Conservation (phyloP, 1,139 yeast genomes). For the Petasospora fabianii region DNA sequence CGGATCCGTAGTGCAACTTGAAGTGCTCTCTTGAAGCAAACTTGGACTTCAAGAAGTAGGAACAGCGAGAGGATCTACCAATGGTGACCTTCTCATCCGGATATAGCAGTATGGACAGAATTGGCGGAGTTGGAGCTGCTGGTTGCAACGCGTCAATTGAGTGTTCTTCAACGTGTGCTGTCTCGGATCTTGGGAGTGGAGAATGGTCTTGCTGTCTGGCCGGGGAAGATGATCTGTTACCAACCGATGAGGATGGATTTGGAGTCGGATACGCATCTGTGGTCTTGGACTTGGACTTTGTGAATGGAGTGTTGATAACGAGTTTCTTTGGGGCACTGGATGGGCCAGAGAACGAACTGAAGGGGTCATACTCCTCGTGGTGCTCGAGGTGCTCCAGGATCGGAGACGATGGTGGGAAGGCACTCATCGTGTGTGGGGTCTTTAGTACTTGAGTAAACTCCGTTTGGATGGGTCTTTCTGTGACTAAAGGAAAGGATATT, state of each 20-base stretch:
- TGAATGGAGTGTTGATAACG: conserved; percentile 24
- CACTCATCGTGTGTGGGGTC: conserved; percentile 14
- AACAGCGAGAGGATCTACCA: conserved; percentile 48
- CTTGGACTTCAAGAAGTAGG: conserved; percentile 51
- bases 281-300: conserved; percentile 7
- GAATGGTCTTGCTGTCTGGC: conserved; percentile 11
- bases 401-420: conserved; percentile 66
- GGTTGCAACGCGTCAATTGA: conserved; percentile 3
- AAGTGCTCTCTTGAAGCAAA: conserved; percentile 70
- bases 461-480: no score
- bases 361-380: conserved; percentile 27
- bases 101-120: conserved; percentile 19
- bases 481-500: not conserved
- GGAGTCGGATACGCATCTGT: conserved; percentile 37
- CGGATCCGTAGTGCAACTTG: conserved; percentile 31
- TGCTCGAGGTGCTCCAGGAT: conserved; percentile 31
- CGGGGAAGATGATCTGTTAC: conserved; percentile 31
- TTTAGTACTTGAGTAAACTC: no score
- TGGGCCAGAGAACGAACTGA: conserved; percentile 19
- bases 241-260: conserved; percentile 39
- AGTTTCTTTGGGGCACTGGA: conserved; percentile 16
- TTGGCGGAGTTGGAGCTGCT: not conserved
- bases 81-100: conserved; percentile 19
- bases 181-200: conserved; percentile 2
- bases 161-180: not conserved